Base-by-base conservation (phyloP, 805 yeast species). In the Blastobotrys chiropterorum region DNA sequence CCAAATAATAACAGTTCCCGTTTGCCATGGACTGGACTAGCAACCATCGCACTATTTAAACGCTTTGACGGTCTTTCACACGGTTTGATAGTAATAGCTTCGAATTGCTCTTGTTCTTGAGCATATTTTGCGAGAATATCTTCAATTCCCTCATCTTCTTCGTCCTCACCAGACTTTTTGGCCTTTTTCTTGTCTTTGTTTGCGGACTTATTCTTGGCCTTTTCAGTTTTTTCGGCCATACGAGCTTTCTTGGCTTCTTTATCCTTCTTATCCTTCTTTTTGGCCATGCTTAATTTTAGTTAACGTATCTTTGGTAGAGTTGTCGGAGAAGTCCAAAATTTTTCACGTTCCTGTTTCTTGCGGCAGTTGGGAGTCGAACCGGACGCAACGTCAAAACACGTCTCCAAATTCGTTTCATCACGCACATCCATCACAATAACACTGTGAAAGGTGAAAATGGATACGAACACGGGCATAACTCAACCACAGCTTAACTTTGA, bases 81-180 rank as follows among this genome's bases (percentile, higher is more conserved):
- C 0, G 74, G 67, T 20, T 81, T 83, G 16, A 89, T 72, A 34
- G 76, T 76, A 38, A 92, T 80, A 17, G 87, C 85, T 59, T 85
- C 85, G 58, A 86, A 87, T 53, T 77, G 81, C 50, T 79, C 86
- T 67, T 94, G 98, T 61, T 90, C 86, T 57, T 78, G 74, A 52
- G 90, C 89, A 61, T 82, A 84, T 56, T 85, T 85, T 31, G 80
- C 85, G 50, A 92, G 72, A 46, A 92, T 78, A 59, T 85, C 85
- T 66, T 92, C 98, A 48, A 92, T 81, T 65, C 89, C 96, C 54
- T 85, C 75, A 58, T 88, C 95, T 57, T 86, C 95, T 43, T 87
- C 95, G 49, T 82, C 88, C 21, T 83, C 95, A 2, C 86, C 90
- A 44, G 73, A 69, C 65, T 89, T 89, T 56, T 82, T 81, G 50